These are phyloP conservation scores for Tephrocybe sp. DNA, from an alignment of 768 basidiomycete genomes.

Conservation along the genomic window DNA sequence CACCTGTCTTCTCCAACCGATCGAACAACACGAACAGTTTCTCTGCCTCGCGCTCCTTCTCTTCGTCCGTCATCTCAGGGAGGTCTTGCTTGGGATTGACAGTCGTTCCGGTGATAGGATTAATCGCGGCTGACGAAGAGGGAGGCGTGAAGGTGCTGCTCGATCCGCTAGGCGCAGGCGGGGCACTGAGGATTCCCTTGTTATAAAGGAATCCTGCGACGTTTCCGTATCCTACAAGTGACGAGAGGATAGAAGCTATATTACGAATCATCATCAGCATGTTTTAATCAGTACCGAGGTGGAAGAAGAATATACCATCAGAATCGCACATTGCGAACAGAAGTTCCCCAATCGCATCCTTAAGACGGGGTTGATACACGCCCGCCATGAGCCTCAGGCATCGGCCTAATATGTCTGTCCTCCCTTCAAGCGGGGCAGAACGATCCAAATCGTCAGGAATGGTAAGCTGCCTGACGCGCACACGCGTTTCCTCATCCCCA, in stretches of 20 bases:
- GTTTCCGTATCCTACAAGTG: conserved; percentile 90
- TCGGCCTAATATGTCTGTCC: conserved; percentile 73
- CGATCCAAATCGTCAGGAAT: conserved; percentile 82
- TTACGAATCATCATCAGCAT: conserved; percentile 1
- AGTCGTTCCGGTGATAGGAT: conserved; percentile 85
- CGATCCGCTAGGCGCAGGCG: conserved; percentile 31
- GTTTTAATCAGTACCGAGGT: no score
- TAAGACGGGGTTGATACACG: conserved; percentile 70
- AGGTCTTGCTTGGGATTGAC: conserved; percentile 35
- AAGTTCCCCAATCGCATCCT: conserved; percentile 82
- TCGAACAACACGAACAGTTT: conserved; percentile 90
- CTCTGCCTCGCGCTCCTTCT: conserved; percentile 93
- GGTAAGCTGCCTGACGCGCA: conserved; percentile 61
- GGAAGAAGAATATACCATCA: conserved; percentile 43
- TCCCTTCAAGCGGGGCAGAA: conserved; percentile 66
- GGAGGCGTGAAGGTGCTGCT: conserved; percentile 28
- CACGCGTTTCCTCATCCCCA: conserved; percentile 57
- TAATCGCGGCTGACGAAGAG: conserved; percentile 48
- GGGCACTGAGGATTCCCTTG: conserved; percentile 76
- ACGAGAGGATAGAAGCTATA: conserved; percentile 65
- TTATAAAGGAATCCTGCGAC: conserved; percentile 93
- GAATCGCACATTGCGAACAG: conserved; percentile 80
- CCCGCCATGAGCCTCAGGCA: conserved; percentile 74
- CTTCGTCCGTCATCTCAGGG: conserved; percentile 85
- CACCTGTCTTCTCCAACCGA: conserved; percentile 75